Evolutionary conservation across 768 basidiomycete species (phyloP).

Genomic region (Rhizopogon salebrosus): DNA sequence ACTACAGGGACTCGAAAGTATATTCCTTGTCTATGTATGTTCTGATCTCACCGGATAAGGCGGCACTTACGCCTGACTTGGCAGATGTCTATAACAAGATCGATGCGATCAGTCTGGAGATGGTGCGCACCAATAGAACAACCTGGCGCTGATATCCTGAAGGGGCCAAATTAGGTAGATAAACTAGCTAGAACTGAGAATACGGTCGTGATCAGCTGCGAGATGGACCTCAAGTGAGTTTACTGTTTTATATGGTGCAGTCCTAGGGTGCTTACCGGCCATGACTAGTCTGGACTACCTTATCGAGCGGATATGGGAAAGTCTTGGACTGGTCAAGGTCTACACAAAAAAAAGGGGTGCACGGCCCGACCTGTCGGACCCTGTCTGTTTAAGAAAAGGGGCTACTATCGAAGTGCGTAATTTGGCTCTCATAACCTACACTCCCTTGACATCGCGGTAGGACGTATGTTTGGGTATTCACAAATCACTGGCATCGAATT

Average conservation of each 20-base stretch:
- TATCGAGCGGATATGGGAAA: constrained; percentile 74
- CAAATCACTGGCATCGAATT: constrained; percentile 82
- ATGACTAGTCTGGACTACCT: constrained; percentile 59
- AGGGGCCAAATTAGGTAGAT: constrained; percentile 43
- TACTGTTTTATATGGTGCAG: not conserved
- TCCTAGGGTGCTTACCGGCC: constrained; percentile 4
- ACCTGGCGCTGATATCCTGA: not conserved
- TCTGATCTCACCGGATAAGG: not conserved
- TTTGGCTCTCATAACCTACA: not conserved
- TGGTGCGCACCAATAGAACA: constrained; percentile 19
- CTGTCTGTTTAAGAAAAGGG: constrained; percentile 85
- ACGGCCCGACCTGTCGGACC: constrained; percentile 87
- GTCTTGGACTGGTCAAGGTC: constrained; percentile 79
- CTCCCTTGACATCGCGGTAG: constrained; percentile 27
- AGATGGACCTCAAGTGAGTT: constrained; percentile 83
- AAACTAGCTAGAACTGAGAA: constrained; percentile 76
- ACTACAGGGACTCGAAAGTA: constrained; percentile 84
- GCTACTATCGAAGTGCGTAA: constrained; percentile 80
- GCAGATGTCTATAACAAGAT: constrained; percentile 96
- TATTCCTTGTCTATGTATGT: constrained; percentile 83
- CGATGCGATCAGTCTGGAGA: constrained; percentile 81
- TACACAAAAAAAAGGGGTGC: constrained; percentile 98
- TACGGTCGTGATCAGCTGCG: constrained; percentile 94
- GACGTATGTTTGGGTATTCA: constrained; percentile 92
- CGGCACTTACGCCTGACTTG: constrained; percentile 5